These are phyloP conservation scores for Pterulicium gracile DNA, from an alignment of 1,284 basidiomycete genomes.

Conservation along the genomic window DNA sequence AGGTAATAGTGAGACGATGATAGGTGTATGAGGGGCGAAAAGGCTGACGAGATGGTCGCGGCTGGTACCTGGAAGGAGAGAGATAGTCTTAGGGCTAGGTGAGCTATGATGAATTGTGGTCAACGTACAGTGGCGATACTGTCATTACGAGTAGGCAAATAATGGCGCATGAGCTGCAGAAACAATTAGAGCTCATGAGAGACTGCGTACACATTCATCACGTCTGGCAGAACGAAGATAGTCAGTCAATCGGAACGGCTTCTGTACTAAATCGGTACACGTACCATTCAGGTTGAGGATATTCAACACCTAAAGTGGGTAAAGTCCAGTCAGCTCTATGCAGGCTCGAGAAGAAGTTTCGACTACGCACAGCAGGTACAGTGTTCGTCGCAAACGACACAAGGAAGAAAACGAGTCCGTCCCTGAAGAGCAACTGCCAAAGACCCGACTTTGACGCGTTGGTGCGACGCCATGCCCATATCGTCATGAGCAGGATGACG, in stretches of 20 bases:
- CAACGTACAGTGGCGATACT: constrained; percentile 24
- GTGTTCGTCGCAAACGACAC: constrained; percentile 55
- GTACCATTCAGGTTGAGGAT: constrained; percentile 49
- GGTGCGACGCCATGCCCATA: constrained; percentile 35
- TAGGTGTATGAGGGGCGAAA: constrained; percentile 1
- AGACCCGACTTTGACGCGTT: constrained; percentile 42
- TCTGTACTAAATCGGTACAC: constrained; percentile 14
- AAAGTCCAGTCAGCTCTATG: not conserved
- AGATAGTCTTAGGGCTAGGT: not conserved
- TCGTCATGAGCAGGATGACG: constrained; percentile 43
- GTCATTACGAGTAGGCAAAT: constrained; percentile 9
- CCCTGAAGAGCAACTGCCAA: constrained; percentile 55
- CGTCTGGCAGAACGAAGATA: constrained; percentile 22
- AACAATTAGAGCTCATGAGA: not conserved
- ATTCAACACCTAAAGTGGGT: constrained; percentile 31
- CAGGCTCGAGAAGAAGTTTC: constrained; percentile 2
- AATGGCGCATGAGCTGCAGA: not conserved
- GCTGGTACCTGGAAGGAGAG: constrained; percentile 40
- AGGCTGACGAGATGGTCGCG: constrained; percentile 46
- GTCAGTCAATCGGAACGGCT: constrained; percentile 5
- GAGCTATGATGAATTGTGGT: constrained; percentile 8
- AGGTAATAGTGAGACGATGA: constrained; percentile 7
- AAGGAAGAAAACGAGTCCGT: constrained; percentile 59
- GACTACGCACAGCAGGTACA: constrained; percentile 46
- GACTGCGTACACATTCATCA: constrained; percentile 54